Evolutionary conservation across 306 rosid species (phyloP).

Genomic region (Castanea sativa): DNA sequence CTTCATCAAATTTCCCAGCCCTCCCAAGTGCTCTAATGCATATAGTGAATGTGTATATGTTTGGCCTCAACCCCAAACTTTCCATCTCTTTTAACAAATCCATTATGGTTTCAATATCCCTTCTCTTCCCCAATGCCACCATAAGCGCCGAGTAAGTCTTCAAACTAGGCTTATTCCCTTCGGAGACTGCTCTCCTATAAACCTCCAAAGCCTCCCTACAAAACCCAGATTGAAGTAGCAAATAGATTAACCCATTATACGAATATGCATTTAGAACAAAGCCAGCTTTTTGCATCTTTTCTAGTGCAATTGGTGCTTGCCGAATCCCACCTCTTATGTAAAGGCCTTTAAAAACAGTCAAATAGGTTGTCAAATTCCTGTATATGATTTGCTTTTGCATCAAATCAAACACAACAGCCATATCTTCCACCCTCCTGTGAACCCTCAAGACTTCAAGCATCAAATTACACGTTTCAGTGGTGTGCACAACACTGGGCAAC

Average conservation of each 20-base stretch:
- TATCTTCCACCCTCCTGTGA: constrained; percentile 59
- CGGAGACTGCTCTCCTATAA: constrained; percentile 63
- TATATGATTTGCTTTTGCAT: constrained; percentile 77
- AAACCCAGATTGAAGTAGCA: constrained; percentile 66
- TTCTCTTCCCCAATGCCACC: constrained; percentile 86
- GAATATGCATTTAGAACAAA: constrained; percentile 85
- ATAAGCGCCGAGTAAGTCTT: constrained; percentile 90
- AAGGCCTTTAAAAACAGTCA: constrained; percentile 65
- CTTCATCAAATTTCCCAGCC: constrained; percentile 80
- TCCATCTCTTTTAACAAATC: constrained; percentile 76
- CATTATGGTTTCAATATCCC: constrained; percentile 73
- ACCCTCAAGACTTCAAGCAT: constrained; percentile 73
- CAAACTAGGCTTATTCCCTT: constrained; percentile 83
- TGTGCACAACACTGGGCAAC: constrained; percentile 61
- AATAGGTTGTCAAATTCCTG: constrained; percentile 61
- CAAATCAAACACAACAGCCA: constrained; percentile 68
- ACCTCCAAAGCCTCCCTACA: constrained; percentile 72
- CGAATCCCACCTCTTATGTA: constrained; percentile 77
- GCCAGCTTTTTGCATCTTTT: constrained; percentile 64
- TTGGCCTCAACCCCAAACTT: constrained; percentile 78
- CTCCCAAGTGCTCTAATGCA: constrained; percentile 91
- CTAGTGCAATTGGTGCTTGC: constrained; percentile 55
- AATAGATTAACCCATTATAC: constrained; percentile 80
- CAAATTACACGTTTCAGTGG: constrained; percentile 80
- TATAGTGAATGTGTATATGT: constrained; percentile 83